These are phyloP conservation scores for Mortierella sp. DNA, from an alignment of 371 early-diverging fungal genomes.

Conservation along the genomic window DNA sequence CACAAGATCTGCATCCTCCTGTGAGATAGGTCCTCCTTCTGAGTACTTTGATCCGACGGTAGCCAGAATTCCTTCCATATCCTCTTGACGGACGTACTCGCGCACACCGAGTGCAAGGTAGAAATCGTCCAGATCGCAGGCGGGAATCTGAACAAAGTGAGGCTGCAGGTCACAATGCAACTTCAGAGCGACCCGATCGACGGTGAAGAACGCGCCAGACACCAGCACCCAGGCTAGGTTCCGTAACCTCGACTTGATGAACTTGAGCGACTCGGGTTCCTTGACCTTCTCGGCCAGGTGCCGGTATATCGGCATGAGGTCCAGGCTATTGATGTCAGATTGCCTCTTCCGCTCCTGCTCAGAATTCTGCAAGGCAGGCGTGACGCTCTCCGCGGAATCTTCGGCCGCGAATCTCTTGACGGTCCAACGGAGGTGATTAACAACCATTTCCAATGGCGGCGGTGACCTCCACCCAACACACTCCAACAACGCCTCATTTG, in stretches of 20 bases:
- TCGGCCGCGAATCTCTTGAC: not conserved
- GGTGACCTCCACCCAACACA: constrained; percentile 24
- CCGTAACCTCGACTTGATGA: constrained; percentile 8
- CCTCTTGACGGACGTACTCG: constrained; percentile 6
- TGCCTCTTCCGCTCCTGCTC: not conserved
- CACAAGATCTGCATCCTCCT: constrained; percentile 18
- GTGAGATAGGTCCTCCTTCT: not conserved
- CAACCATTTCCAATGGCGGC: constrained; percentile 27
- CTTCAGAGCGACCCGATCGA: constrained; percentile 24
- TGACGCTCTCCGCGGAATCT: not conserved
- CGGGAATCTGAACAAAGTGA: constrained; percentile 19
- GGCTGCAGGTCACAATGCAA: constrained; percentile 18
- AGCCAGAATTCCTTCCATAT: constrained; percentile 14
- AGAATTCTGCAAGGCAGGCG: not conserved
- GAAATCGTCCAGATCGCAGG: constrained; percentile 4
- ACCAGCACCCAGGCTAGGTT: constrained; percentile 26
- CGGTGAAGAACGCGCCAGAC: constrained; percentile 13
- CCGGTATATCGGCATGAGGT: constrained; percentile 13
- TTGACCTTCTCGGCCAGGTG: constrained; percentile 7
- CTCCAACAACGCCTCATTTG: not conserved
- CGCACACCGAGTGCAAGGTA: constrained; percentile 36
- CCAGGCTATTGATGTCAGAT: not conserved
- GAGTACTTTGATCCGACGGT: not conserved
- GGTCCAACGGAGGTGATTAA: constrained; percentile 9
- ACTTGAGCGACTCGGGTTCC: not conserved